phyloP scores from a whole-genome alignment of 2,329 filamentous ascomycete species.

The Cordyceps fumosorosea region DNA sequence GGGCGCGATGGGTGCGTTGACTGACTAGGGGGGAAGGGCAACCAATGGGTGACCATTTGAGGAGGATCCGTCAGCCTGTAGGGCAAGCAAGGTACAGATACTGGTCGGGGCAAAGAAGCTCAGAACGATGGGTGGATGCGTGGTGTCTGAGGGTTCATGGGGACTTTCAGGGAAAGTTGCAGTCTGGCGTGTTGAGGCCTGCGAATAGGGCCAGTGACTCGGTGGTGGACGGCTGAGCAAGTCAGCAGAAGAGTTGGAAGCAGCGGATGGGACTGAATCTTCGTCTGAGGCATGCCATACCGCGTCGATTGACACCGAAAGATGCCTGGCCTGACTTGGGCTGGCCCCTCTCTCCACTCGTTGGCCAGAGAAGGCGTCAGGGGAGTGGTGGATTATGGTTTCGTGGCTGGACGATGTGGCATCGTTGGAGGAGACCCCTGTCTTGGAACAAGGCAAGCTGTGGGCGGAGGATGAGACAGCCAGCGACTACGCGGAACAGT shows the following conservation, averaged over 20 bases:
- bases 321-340: background rate
- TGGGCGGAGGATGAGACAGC: constrained; percentile 3
- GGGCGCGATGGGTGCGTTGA: background rate
- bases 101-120: background rate
- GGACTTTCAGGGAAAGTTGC: background rate
- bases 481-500: background rate
- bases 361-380: background rate
- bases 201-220: no score
- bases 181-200: background rate
- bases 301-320: background rate
- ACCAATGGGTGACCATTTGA: no score
- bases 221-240: no score
- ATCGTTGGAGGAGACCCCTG: background rate
- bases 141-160: background rate
- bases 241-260: no score
- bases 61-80: background rate
- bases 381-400: background rate
- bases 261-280: background rate
- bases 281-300: background rate
- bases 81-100: background rate
- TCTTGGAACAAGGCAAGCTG: background rate
- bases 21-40: background rate
- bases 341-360: background rate
- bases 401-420: background rate
- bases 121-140: background rate